Percentiles rank a stretch among this genome's conserved stretches.
These are phyloP conservation scores for Acer negundo DNA, from an alignment of 345 rosid genomes.

Conservation along the genomic window DNA sequence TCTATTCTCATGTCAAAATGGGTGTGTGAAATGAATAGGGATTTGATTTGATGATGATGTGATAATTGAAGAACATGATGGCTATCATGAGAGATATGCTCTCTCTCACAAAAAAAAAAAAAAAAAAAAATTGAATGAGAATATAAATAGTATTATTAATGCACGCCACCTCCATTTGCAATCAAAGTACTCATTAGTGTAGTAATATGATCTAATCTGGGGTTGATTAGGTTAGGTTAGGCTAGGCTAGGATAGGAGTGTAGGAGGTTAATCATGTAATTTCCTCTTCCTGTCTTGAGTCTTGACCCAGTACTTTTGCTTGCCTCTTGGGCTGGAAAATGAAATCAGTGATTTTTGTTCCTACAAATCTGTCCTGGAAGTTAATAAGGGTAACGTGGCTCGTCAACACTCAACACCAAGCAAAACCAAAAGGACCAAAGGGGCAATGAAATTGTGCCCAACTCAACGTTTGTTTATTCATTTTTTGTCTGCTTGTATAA, in stretches of 20 bases:
- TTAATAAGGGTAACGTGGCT: no score
- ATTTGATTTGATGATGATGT: background rate
- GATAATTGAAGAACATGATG: conserved; percentile 12
- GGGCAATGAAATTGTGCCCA: no score
- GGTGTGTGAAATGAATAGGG: background rate
- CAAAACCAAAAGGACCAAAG: no score
- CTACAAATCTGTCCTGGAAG: no score
- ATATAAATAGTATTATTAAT: background rate
- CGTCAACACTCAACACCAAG: no score
- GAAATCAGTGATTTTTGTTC: no score
- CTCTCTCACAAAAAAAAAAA: background rate
- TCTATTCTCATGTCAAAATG: background rate
- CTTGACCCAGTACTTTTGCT: background rate
- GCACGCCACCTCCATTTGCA: conserved; percentile 23
- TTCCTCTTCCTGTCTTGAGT: background rate
- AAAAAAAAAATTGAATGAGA: no score
- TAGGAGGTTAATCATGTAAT: no score
- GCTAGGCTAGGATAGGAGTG: background rate
- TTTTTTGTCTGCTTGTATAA: no score
- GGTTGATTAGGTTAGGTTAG: background rate
- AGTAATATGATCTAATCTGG: background rate
- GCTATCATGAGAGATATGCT: background rate
- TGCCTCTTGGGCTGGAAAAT: no score
- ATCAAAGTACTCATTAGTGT: background rate
- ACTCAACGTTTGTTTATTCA: no score